Conservation (phyloP, 2,329 filamentous ascomycete species). For the Claviceps citrina region DNA sequence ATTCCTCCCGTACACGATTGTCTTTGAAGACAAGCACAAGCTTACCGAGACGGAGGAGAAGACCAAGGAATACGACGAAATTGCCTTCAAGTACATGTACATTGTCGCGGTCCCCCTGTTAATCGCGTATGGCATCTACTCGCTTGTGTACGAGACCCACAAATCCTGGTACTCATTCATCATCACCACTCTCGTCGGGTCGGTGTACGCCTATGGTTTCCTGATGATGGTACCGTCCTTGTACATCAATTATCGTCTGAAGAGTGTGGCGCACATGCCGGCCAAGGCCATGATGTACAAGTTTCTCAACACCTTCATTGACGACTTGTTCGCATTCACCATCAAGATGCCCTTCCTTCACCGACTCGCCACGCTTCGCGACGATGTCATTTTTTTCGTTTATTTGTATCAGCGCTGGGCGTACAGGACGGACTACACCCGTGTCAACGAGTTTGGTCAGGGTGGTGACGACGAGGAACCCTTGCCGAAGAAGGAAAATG, state of each 20-base stretch:
- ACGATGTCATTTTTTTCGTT: constrained; percentile 96
- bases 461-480: constrained; percentile 75
- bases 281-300: constrained; percentile 95
- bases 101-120: constrained; percentile 79
- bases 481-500: constrained; percentile 14
- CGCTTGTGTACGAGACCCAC: constrained; percentile 79
- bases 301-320: constrained; percentile 96
- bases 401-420: constrained; percentile 90
- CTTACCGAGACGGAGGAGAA: constrained; percentile 91
- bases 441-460: constrained; percentile 96
- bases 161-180: constrained; percentile 98
- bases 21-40: constrained; percentile 93
- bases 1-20: constrained; percentile 61
- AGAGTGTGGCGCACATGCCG: constrained; percentile 92
- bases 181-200: constrained; percentile 87
- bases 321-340: constrained; percentile 95
- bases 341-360: constrained; percentile 98
- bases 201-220: constrained; percentile 96
- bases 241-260: constrained; percentile 98
- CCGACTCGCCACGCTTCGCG: constrained; percentile 76
- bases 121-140: constrained; percentile 79
- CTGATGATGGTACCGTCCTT: constrained; percentile 96
- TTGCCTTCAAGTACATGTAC: constrained; percentile 96
- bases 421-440: constrained; percentile 79
- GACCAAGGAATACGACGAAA: constrained; percentile 95